Evolutionary conservation across 345 rosid genomes (phyloP), one percentile per base, ranked within the genome.

Genomic region (Camelina laxa): DNA sequence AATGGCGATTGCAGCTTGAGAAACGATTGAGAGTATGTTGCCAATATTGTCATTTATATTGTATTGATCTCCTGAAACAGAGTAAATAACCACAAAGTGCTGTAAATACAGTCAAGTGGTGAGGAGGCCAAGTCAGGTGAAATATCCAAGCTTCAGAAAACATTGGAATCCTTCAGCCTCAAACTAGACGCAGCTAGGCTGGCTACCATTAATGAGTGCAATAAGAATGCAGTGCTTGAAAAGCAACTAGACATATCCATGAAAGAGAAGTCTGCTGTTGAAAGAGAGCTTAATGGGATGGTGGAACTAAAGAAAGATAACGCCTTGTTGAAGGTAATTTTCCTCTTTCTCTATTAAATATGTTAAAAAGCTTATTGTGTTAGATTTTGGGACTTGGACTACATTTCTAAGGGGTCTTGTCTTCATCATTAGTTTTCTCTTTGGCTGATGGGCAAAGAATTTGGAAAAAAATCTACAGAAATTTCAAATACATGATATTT

Each of bases 181-280:
- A 93, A 92, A 83, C 81, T 92, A 72, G 99, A 95, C 87, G 99
- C 97, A 50, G 82, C 97, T 78, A 95, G 87, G 82, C 82, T 92
- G 75, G 89, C 91, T 44, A 90, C 96, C 57, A 87, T 90, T 64
- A 90, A 88, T 76, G 92, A 90, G 83, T 90, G 89, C 80, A 88
- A 89, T 85, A 95, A 90, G 84, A 89, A 95, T 77, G 92, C 86
- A 30, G 87, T 86, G 83, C 83, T 95, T 83, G 86, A 84, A 84
- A 87, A 88, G 80, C 99, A 90, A 74, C 79, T 95, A 70, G 91
- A 90, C 24, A 71, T 90, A 54, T 85, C 92, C 41, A 69, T 81
- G 76, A 88, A 85, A 76, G 97, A 87, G 81, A 95, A 90, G 72
- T 82, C 85, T 80, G 84, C 92, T 73, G 76, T 87, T 78, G 89